Conservation (phyloP, 2,329 filamentous ascomycete species). For the Hypoxylon sp. region DNA sequence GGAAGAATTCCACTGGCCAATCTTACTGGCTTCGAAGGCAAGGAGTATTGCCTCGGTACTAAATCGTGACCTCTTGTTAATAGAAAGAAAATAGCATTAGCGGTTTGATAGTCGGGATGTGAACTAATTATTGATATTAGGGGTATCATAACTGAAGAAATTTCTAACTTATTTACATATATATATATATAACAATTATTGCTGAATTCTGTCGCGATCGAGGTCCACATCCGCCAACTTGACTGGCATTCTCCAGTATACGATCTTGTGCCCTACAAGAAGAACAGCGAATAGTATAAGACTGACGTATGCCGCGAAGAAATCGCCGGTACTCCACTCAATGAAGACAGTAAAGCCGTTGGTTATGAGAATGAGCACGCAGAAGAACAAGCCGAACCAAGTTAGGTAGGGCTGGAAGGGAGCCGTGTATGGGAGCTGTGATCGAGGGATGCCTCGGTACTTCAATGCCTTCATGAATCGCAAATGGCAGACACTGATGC, state of each 20-base stretch:
- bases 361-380: conserved; percentile 69
- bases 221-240: conserved; percentile 43
- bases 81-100: too few species aligned
- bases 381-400: conserved; percentile 73
- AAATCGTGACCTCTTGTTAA: neutral
- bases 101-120: too few species aligned
- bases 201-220: conserved; percentile 39
- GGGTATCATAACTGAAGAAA: conserved; percentile 22
- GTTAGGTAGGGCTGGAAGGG: conserved; percentile 70
- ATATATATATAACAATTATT: conserved; percentile 10
- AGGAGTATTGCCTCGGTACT: conserved; percentile 7
- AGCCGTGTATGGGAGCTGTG: conserved; percentile 67
- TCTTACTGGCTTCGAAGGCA: conserved; percentile 5
- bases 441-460: conserved; percentile 64
- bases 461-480: conserved; percentile 69
- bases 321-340: conserved; percentile 65
- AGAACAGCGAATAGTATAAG: conserved; percentile 69
- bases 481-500: conserved; percentile 71
- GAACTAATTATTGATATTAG: conserved; percentile 17
- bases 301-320: conserved; percentile 72
- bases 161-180: conserved; percentile 16
- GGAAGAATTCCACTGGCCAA: conserved; percentile 7
- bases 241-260: conserved; percentile 42
- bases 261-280: conserved; percentile 67
- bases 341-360: conserved; percentile 76